Evolutionary conservation across 2,329 filamentous ascomycete genomes (phyloP), one percentile per base, ranked within the genome.

Genomic region (Calonectria pseudoreteaudii): DNA sequence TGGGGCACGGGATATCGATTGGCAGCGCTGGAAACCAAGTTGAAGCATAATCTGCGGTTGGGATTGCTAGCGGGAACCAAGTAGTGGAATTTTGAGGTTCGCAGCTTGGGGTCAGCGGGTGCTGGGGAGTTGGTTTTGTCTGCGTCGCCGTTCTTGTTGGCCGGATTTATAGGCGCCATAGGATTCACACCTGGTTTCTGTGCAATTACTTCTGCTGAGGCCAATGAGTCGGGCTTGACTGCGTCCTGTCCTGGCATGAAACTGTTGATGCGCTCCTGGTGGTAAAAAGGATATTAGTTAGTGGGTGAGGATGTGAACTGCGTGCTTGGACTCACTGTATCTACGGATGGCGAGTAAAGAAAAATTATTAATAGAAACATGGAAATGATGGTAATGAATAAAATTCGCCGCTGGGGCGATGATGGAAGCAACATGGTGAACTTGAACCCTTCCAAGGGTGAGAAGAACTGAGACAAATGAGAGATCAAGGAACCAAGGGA

Each of bases 11-110:
- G 85, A 68, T 84, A 86, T 34, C 84, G 80, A 73, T 83, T 86
- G 31, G 79, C 83, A 2, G 81, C 80, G 23, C 84, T 82, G 3
- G 86, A 87, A 1, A 83, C 80, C 13, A 87, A 72, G 68, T 84
- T 82, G 76, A 83, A 84, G 77, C 86, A 87, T 52, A 86, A 77
- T 23, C 82, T 79, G 9, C 83, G 73, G 66, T 85, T 86, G n/a
- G 82, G 68, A 2, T 74, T 70, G 73, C 83, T 86, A 50, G 84
- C 85, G 14, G 85, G 84, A 18, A 86, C 79, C 28, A 86, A 71
- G 66, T 84, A 86, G 72, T 86, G 85, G 34, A 86, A 80, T 60
- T 77, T 76, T 18, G 84, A 84, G 6, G 77, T 82, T 67, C 75
- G 78, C 26, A 75, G 20, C 8, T 60, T 18, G 31, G 36, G 18